Evolutionary conservation across 208 protist genomes (phyloP).

Genomic region (Acanthamoeba healyi): DNA sequence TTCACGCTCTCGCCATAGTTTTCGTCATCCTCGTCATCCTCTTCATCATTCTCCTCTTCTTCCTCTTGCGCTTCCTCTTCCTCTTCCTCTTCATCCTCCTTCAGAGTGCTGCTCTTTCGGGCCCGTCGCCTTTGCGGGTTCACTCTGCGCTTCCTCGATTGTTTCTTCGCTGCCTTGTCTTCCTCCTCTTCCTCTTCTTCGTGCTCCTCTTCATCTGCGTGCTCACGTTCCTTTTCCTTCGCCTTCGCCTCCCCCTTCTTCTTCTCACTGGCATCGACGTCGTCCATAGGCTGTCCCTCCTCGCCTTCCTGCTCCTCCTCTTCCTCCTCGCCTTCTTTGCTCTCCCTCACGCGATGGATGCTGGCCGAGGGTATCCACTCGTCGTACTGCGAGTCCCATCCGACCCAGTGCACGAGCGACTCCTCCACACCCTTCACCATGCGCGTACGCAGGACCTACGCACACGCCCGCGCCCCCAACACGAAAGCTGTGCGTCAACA

Average conservation of each 20-base stretch:
- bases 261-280: neutral
- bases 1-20: neutral
- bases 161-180: neutral
- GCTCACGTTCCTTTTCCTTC: neutral
- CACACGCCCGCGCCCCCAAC: too few relatives aligned
- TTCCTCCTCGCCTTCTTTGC: too few relatives aligned
- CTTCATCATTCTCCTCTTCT: slow-evolving; percentile 13
- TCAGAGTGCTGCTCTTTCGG: neutral
- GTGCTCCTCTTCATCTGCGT: neutral
- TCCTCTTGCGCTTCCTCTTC: neutral
- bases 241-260: neutral
- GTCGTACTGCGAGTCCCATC: slow-evolving; percentile 7
- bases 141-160: neutral
- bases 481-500: too few relatives aligned
- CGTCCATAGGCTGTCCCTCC: neutral
- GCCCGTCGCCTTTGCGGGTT: neutral
- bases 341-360: neutral
- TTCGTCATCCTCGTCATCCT: neutral
- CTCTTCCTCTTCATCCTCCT: neutral
- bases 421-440: neutral
- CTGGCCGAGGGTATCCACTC: slow-evolving; percentile 3
- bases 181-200: neutral
- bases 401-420: neutral
- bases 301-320: neutral
- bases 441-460: neutral